Evolutionary conservation across 192 early-diverging fungal genomes (phyloP).

Genomic region (Podila epigama): DNA sequence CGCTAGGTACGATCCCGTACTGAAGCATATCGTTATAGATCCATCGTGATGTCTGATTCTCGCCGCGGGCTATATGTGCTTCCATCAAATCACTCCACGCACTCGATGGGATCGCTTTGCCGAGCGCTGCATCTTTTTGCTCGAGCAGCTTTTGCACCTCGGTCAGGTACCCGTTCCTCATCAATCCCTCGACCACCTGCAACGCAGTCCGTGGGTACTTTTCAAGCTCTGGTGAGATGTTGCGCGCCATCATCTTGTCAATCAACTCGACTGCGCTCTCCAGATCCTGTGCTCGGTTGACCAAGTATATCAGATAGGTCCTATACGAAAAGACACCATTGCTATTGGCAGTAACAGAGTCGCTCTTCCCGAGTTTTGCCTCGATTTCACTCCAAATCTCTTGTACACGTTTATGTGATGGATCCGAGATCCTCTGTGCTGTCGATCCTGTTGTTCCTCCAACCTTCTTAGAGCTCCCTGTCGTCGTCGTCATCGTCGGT

Average conservation of each 20-base stretch:
- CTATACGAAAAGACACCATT: conserved; percentile 33
- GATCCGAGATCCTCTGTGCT: neutral
- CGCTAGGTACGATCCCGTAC: conserved; percentile 19
- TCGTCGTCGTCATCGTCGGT: neutral
- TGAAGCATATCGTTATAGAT: conserved; percentile 45
- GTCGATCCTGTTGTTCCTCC: neutral
- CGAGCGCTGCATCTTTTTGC: conserved; percentile 25
- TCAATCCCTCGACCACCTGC: conserved; percentile 1
- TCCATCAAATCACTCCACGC: conserved; percentile 42
- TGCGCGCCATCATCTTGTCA: conserved; percentile 24
- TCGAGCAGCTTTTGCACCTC: conserved; percentile 29
- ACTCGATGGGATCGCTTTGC: conserved; percentile 8
- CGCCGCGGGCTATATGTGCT: conserved; percentile 12
- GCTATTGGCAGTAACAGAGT: conserved; percentile 5
- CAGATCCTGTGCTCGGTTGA: conserved; percentile 17
- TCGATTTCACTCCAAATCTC: conserved; percentile 38
- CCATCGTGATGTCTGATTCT: conserved; percentile 41
- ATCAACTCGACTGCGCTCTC: conserved; percentile 36
- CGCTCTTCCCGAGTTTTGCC: conserved; percentile 7
- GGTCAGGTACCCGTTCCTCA: conserved; percentile 26
- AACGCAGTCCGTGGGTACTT: conserved; percentile 17
- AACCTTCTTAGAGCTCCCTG: neutral
- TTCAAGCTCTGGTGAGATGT: conserved; percentile 41
- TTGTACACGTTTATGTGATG: conserved; percentile 9
- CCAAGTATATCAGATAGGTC: conserved; percentile 25